Evolutionary conservation across 306 rosid genomes (phyloP).

Genomic region (Alnus rubra): DNA sequence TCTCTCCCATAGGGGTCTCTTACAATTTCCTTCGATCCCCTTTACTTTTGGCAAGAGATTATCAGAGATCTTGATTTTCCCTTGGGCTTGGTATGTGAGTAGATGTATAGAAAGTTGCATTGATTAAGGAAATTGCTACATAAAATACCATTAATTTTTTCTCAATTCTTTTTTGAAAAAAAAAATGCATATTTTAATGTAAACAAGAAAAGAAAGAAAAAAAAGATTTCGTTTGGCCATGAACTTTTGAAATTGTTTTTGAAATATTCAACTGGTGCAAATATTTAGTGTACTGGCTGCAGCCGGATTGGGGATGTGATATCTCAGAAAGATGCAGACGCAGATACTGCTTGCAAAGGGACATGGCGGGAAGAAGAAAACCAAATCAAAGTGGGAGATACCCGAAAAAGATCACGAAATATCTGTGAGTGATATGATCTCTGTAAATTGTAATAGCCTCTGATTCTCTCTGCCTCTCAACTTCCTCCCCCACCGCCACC

Average conservation of each 20-base stretch:
- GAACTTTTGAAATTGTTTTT: not conserved
- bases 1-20: too few relatives aligned
- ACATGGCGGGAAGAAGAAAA: constrained; percentile 24
- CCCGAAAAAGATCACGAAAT: constrained; percentile 84
- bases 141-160: too few relatives aligned
- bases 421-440: constrained; percentile 61
- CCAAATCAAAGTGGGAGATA: constrained; percentile 67
- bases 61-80: too few relatives aligned
- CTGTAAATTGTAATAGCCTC: not conserved
- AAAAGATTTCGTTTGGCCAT: not conserved
- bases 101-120: too few relatives aligned
- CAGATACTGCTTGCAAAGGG: constrained; percentile 32
- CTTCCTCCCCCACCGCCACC: constrained; percentile 13
- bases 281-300: not conserved
- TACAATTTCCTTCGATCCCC: too few relatives aligned
- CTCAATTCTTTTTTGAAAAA: too few relatives aligned
- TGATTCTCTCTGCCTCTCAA: constrained; percentile 19
- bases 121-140: too few relatives aligned
- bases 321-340: constrained; percentile 27
- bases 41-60: too few relatives aligned
- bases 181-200: not conserved
- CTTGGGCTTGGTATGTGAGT: too few relatives aligned
- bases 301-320: constrained; percentile 4
- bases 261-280: not conserved
- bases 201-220: not conserved